Evolutionary conservation across 1,284 basidiomycete species (phyloP), one percentile per base, ranked within the genome.

Genomic region (Athelia psychrophila): DNA sequence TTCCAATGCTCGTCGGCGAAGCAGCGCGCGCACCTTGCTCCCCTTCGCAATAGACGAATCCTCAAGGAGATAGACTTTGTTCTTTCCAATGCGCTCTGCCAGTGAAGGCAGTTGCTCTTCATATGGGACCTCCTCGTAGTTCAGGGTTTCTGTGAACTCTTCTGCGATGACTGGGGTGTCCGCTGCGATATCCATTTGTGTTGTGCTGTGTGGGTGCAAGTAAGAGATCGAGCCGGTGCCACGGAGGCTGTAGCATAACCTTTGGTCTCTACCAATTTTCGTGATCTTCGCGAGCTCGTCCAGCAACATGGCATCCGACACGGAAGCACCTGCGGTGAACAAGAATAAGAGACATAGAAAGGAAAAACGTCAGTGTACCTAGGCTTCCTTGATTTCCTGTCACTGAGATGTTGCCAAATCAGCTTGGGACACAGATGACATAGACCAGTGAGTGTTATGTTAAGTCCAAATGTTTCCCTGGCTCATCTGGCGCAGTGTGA

Each of bases 341-440:
- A 94, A 94, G 70, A 93, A 93, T 74, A 95, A 93, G 74, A 76
- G 82, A 46, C 87, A 93, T 68, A 80, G 93, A 58, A 95, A 95
- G 69, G 93, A 95, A 13, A 96, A 96, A 73, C 93, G 93, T 95
- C 66, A 58, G 83, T 63, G 35, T 30, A 20, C 3, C 51, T 32
- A 46, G 10, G 44, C 25, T 19, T 48, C 18, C 44, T 45, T 53
- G 22, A 40, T 33, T 8, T 16, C 2, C 32, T 24, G 25, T 30
- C 46, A 40, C 16, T 48, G 47, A 57, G 35, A 35, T 45, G 23
- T 24, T 40, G 20, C 50, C 47, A 46, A 58, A 57, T 64, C 27
- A 95, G 94, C 93, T 62, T 99, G 96, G 97, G 96, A 99, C 70
- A 97, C 95, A 45, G 95, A 98, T 66, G 94, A 98, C 62, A 94